phyloP scores from a whole-genome alignment of 176 grass and related monocot species.

The Oryza punctata region DNA sequence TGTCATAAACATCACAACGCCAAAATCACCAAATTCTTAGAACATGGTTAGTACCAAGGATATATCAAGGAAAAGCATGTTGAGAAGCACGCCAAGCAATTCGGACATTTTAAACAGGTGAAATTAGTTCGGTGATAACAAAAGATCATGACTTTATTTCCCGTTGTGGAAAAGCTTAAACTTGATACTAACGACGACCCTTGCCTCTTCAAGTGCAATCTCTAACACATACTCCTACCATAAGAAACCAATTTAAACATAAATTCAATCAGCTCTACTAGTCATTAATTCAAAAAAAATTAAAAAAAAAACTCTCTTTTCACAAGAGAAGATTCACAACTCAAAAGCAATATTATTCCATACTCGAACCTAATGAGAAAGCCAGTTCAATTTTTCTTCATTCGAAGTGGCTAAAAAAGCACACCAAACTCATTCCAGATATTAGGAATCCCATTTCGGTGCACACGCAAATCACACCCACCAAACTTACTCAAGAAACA shows the following conservation, averaged over 20 bases:
- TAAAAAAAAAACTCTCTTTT: not conserved
- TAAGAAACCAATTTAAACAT: slow-evolving; percentile 6
- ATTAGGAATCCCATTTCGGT: not conserved
- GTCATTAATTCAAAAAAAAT: not conserved
- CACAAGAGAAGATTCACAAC: not conserved
- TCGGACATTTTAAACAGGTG: not conserved
- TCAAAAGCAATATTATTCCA: not conserved
- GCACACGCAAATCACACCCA: not conserved
- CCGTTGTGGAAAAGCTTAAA: not conserved
- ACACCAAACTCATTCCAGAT: not conserved
- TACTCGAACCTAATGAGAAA: not conserved
- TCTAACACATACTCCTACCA: not conserved
- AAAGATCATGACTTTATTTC: not conserved
- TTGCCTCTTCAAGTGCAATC: not conserved
- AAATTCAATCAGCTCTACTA: not conserved
- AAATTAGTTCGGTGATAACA: not conserved
- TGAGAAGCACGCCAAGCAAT: not conserved
- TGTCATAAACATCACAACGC: not conserved
- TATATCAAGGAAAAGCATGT: not conserved
- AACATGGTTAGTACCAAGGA: not conserved
- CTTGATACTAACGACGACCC: not conserved
- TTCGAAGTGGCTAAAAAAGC: not conserved
- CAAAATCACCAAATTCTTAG: slow-evolving; percentile 1
- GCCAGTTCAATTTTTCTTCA: not conserved
- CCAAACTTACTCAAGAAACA: not conserved